Percentiles rank a stretch among this genome's conserved stretches.
Evolutionary conservation across 805 yeast genomes (phyloP).

Genomic region (Hanseniaspora lachancei): DNA sequence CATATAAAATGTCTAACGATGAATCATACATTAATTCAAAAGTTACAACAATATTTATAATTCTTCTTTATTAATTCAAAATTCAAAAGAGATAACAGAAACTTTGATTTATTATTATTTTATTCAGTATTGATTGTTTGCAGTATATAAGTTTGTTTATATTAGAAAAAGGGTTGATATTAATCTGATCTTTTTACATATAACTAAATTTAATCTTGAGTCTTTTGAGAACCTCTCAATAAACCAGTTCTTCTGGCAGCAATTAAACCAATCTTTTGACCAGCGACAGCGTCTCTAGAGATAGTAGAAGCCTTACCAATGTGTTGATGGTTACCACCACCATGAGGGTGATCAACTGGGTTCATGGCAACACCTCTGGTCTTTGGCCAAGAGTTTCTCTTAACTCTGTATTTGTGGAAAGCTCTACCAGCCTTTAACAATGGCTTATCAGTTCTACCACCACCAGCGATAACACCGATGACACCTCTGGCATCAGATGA

Average conservation of each 20-base stretch:
- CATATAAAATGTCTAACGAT: too few relatives aligned
- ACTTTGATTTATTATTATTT: not conserved
- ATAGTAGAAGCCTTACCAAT: constrained; percentile 99
- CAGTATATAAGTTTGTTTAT: constrained; percentile 11
- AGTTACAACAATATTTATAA: too few relatives aligned
- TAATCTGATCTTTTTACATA: constrained; percentile 17
- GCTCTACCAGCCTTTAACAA: constrained; percentile 99
- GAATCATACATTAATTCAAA: too few relatives aligned
- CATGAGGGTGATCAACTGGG: constrained; percentile 99
- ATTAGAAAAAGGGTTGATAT: constrained; percentile 20
- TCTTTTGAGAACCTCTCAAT: constrained; percentile 98
- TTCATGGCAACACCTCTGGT: constrained; percentile 99
- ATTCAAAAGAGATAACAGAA: not conserved
- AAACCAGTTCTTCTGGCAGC: constrained; percentile 99
- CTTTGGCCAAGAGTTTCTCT: constrained; percentile 99
- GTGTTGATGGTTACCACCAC: constrained; percentile 99
- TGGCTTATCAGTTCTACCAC: constrained; percentile 99
- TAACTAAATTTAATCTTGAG: constrained; percentile 45
- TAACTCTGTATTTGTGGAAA: constrained; percentile 97
- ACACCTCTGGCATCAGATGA: constrained; percentile 98
- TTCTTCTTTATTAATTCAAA: not conserved
- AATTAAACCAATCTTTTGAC: constrained; percentile 99
- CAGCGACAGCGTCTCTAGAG: constrained; percentile 98
- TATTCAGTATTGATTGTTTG: constrained; percentile 14
- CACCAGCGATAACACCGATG: constrained; percentile 99